Evolutionary conservation across 2,329 filamentous ascomycete genomes (phyloP).

Genomic region (Chaetomium strumarium): DNA sequence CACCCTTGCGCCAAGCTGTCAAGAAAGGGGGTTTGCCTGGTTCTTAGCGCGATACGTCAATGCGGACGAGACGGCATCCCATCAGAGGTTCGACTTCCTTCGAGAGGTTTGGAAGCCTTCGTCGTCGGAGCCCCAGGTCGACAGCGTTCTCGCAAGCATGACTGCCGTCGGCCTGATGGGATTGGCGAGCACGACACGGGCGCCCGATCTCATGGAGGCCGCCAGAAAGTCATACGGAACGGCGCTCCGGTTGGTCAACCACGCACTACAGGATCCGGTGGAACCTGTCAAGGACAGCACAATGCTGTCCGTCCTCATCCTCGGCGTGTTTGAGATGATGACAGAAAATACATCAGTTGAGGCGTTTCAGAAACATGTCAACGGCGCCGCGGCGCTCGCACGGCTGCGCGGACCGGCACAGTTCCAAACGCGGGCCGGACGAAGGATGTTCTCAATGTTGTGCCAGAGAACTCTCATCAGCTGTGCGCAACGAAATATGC

Average conservation of each 20-base stretch:
- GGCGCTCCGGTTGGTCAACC: constrained; percentile 46
- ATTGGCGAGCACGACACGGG: constrained; percentile 41
- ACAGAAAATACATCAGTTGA: constrained; percentile 41
- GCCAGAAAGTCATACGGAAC: constrained; percentile 47
- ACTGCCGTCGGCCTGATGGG: constrained; percentile 50
- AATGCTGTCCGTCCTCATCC: constrained; percentile 47
- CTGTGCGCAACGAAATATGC: constrained; percentile 44
- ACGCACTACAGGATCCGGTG: constrained; percentile 40
- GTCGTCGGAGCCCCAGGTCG: constrained; percentile 31
- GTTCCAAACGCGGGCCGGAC: constrained; percentile 40
- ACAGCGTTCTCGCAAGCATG: constrained; percentile 47
- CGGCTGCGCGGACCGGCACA: constrained; percentile 44
- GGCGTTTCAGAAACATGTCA: constrained; percentile 49
- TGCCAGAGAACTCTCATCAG: constrained; percentile 46
- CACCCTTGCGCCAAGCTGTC: constrained; percentile 32
- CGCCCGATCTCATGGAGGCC: constrained; percentile 38
- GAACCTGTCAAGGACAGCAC: constrained; percentile 44
- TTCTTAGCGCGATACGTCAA: constrained; percentile 48
- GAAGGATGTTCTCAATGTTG: constrained; percentile 50
- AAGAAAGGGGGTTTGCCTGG: constrained; percentile 42
- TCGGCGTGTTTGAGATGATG: constrained; percentile 50
- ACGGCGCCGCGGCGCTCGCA: constrained; percentile 46
- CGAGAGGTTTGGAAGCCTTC: constrained; percentile 47
- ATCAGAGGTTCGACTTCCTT: constrained; percentile 49
- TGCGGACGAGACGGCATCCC: constrained; percentile 39